Conservation (phyloP, 2,329 filamentous ascomycete species). For the Cladophialophora chaetospira region DNA sequence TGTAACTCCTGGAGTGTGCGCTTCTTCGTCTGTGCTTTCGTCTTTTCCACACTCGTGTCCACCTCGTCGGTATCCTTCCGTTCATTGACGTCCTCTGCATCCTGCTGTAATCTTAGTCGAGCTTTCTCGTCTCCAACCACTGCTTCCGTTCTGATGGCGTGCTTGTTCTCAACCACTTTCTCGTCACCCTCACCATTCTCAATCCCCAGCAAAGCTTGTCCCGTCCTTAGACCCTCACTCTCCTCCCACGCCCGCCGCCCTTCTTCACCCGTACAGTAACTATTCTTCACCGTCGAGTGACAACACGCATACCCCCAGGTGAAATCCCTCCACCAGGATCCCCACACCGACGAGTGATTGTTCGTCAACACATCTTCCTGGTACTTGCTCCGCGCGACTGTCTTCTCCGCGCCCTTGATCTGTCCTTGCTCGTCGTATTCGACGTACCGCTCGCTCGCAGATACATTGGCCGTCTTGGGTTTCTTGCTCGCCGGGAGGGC, state of each 20-base stretch:
- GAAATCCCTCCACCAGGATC: constrained; percentile 96
- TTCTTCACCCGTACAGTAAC: constrained; percentile 92
- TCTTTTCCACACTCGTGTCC: constrained; percentile 12
- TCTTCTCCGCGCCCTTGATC: constrained; percentile 67
- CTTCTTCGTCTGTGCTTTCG: constrained; percentile 58
- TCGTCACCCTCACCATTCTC: constrained; percentile 27
- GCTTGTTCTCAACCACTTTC: constrained; percentile 14
- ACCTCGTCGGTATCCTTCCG: constrained; percentile 35
- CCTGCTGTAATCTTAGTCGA: constrained; percentile 13
- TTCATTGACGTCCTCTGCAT: constrained; percentile 4
- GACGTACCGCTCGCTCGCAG: constrained; percentile 70
- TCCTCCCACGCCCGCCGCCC: constrained; percentile 80
- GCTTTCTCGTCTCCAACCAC: constrained; percentile 33
- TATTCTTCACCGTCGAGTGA: constrained; percentile 91
- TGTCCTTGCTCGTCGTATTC: constrained; percentile 91
- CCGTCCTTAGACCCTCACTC: constrained; percentile 63
- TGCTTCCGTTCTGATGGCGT: constrained; percentile 12
- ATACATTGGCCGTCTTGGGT: constrained; percentile 56
- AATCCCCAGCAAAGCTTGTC: constrained; percentile 44
- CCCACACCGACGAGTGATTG: constrained; percentile 92
- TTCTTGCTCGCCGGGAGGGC: constrained; percentile 60
- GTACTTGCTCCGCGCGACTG: constrained; percentile 82
- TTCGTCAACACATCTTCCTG: constrained; percentile 82
- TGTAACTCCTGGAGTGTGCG: constrained; percentile 77
- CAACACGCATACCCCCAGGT: constrained; percentile 96